Base-by-base conservation (phyloP, 225 moss, liverwort and hornwort species). In the Bryum argenteum region DNA sequence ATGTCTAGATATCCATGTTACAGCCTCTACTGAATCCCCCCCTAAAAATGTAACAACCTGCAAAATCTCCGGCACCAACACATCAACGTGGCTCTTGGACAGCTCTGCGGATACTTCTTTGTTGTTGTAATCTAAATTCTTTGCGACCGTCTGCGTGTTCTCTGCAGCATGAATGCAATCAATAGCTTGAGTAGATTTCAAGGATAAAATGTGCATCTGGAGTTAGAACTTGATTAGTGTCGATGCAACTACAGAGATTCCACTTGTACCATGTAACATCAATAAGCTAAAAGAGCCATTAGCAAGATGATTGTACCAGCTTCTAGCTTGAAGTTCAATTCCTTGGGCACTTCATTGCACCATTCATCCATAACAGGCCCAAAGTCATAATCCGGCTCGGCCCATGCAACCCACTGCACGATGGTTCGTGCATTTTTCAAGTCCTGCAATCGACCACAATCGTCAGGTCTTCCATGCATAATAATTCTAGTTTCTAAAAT, bases 301-400 rank as follows among this genome's bases (percentile, higher is more conserved):
- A 52, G 43, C 21, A 48, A 66, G 45, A 66, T 15, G 26, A 54
- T 43, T 26, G 37, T 76, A 93, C 96, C 90, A 90, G 96, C 93
- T 89, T 96, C 96, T 75, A 77, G 71, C 45, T 89, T 96, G 81
- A 96, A 96, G 67, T 96, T 74, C 40, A 96, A 87, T 78, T 96
- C 96, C 77, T 93, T 96, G 11, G 96, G 96, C 18, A 96, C 93
- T 86, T 96, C 96, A 77, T 84, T 90, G 82, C 90, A 96, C 96
- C 96, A 96, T 69, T 96, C 96, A 66, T 93, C 89, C 91, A 96
- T 93, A 26, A 96, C 90, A 72, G 96, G 96, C 24, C 91, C 96
- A 80, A 96, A 96, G 65, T 96, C 23, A 70, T 86, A 96, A 77
- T 93, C 93, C 39, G 96, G 96, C 82, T 96, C 96, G 56, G 96